phyloP scores from a whole-genome alignment of 2,329 filamentous ascomycete genomes.

The Arthrobotrys musiformis region DNA sequence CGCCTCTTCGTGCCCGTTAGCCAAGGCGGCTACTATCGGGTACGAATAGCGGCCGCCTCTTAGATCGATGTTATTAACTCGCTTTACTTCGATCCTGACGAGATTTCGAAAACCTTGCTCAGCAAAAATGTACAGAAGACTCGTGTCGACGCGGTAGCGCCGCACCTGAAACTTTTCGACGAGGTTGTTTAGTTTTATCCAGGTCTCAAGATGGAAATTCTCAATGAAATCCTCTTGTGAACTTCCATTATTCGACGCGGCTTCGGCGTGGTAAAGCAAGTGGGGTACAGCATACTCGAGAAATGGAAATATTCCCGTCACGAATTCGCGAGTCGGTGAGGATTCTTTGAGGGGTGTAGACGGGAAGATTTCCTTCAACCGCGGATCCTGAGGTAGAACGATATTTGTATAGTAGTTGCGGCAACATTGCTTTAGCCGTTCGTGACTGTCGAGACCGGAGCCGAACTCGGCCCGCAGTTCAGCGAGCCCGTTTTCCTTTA shows the following conservation, averaged over 20 bases:
- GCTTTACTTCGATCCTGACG: slow-evolving; percentile 59
- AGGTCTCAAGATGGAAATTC: slow-evolving; percentile 59
- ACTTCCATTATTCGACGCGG: slow-evolving; percentile 59
- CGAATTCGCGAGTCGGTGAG: background rate
- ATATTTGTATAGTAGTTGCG: slow-evolving; percentile 62
- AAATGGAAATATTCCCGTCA: slow-evolving; percentile 61
- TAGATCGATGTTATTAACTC: slow-evolving; percentile 56
- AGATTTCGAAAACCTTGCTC: slow-evolving; percentile 60
- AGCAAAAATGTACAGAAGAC: slow-evolving; percentile 62
- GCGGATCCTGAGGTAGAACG: slow-evolving; percentile 55
- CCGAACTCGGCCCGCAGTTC: slow-evolving; percentile 61
- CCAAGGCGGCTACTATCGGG: slow-evolving; percentile 62
- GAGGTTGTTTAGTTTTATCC: slow-evolving; percentile 61
- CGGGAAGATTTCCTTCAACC: background rate
- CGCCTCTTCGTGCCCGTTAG: slow-evolving; percentile 59
- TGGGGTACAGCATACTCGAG: slow-evolving; percentile 65
- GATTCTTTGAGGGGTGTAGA: slow-evolving; percentile 19
- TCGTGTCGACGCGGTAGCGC: slow-evolving; percentile 59
- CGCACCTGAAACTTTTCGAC: slow-evolving; percentile 58
- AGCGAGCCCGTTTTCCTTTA: slow-evolving; percentile 61
- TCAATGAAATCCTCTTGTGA: slow-evolving; percentile 61
- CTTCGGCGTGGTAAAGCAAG: slow-evolving; percentile 64
- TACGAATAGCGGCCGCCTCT: slow-evolving; percentile 60
- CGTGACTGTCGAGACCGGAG: slow-evolving; percentile 62
- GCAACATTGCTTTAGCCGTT: slow-evolving; percentile 65